Base-by-base conservation (phyloP, 371 early-diverging fungal species). In the Hamiltosporidium tvaerminnensis region DNA sequence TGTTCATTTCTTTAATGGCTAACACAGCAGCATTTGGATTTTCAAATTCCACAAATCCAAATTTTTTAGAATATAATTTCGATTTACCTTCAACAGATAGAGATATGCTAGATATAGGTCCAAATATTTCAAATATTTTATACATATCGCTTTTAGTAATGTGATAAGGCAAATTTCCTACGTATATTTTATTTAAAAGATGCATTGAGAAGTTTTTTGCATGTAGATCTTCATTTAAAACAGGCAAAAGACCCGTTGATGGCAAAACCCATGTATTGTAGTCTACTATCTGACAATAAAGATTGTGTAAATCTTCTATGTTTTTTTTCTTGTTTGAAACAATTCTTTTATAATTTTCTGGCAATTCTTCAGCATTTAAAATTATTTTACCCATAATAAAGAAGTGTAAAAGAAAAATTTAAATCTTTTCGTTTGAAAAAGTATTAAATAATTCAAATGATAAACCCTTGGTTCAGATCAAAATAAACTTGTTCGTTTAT, bases 31-130 rank as follows among this genome's bases (percentile, higher is more conserved):
- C 54, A 63, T 63, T 39, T 1, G 63, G 63, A 47, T 63, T 63
- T 38, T 63, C 63, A 56, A 63, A 63, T 33, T 63, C 63, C 34
- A 55, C 56, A 63, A 63, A 63, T 30, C 12, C 57, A 63, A 47
- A 63, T 35, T 49, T 56, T 47, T 56, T 54, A 33, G 12, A 33
- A 3, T 47, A 2, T 23, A 23, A 23, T 23, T 39, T 56, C 33
- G 30, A 55, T 39, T 53, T 56, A 4, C 4, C n/a, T 14, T 49
- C 49, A 9, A 49, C 4, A 23, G n/a, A n/a, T 10, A 49, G 4
- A 49, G 7, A n/a, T 0, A 49, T 23, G 35, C 36, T 36, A 9
- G 44, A 34, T 10, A 63, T 31, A 35, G 33, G 47, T 1, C 63
- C 63, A 47, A 63, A 63, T 9, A 47, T 35, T 16, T 33, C 34